phyloP scores from a whole-genome alignment of 1,284 basidiomycete genomes.

The Cryptococcus depauperatus region DNA sequence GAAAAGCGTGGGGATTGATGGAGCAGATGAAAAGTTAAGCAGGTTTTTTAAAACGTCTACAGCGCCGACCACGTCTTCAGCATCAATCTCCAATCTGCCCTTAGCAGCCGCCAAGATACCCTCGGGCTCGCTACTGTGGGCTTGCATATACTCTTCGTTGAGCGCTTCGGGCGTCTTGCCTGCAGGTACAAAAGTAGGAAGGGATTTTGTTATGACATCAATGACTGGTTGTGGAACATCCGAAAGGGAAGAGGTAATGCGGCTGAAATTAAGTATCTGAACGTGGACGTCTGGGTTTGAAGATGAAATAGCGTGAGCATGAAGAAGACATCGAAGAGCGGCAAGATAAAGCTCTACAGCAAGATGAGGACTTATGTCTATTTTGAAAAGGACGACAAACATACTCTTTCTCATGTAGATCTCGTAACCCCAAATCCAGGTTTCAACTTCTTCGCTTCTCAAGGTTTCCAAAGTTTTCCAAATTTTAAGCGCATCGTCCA shows the following conservation, averaged over 20 bases:
- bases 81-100: constrained; percentile 50
- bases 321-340: constrained; percentile 62
- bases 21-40: constrained; percentile 18
- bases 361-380: background rate
- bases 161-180: constrained; percentile 56
- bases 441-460: constrained; percentile 54
- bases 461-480: constrained; percentile 60
- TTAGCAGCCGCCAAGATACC: constrained; percentile 60
- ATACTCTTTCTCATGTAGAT: constrained; percentile 68
- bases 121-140: constrained; percentile 54
- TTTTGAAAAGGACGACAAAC: constrained; percentile 27
- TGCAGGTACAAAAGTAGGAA: constrained; percentile 53
- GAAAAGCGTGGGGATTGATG: constrained; percentile 8
- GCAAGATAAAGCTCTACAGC: constrained; percentile 67
- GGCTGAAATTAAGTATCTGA: constrained; percentile 59
- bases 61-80: constrained; percentile 1
- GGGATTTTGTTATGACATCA: constrained; percentile 34
- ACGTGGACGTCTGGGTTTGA: constrained; percentile 63
- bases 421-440: constrained; percentile 71
- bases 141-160: constrained; percentile 58
- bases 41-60: constrained; percentile 20
- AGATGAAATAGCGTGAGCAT: constrained; percentile 54
- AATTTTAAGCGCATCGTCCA: constrained; percentile 69
- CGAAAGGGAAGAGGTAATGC: constrained; percentile 33
- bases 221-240: constrained; percentile 40